Base-by-base conservation (phyloP, 2,329 filamentous ascomycete species). In the Penicillium vulpinum region DNA sequence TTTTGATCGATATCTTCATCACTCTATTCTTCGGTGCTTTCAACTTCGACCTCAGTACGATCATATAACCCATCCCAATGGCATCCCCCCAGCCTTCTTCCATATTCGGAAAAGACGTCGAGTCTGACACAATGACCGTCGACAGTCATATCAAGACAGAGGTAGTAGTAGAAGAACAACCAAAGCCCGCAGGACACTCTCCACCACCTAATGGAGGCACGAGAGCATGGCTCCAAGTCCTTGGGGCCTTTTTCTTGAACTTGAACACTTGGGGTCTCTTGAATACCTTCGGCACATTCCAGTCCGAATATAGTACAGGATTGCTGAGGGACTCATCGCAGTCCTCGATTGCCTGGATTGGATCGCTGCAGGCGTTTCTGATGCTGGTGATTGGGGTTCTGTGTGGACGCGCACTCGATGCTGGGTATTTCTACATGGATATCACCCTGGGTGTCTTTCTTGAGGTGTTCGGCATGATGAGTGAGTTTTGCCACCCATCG, bases 271-370 rank as follows among this genome's bases (percentile, higher is more conserved):
- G 74, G 74, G 62, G 63, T 11, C 22, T 65, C 3, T 59, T 58
- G 46, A 64, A 63, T 51, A 73, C 71, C 7, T 79, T 76, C 55
- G 75, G 75, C 18, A 65, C 78, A 29, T 80, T 78, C 62, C 76
- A 80, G 67, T 64, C 70, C 78, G 40, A 43, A 18, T 43, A 80
- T 58, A 66, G 69, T 2, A 64, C 65, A 3, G 48, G 64, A 0
- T 65, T 78, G 11, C 54, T 51, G 1, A 41, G 8, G 5, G 31
- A 62, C 0, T 58, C 65, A 0, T 61, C 74, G 0, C 67, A 72
- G 1, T 74, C 71, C 5, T 62, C 68, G 6, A 74, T 80, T 26
- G 73, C 75, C 29, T 80, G 76, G 78, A 70, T 80, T 18, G 76
- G 77, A 11, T 67, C 67, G 3, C 61, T 78, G 6, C 76, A 79